phyloP scores from a whole-genome alignment of 2,329 filamentous ascomycete genomes.

The Ascosphaera acerosa region DNA sequence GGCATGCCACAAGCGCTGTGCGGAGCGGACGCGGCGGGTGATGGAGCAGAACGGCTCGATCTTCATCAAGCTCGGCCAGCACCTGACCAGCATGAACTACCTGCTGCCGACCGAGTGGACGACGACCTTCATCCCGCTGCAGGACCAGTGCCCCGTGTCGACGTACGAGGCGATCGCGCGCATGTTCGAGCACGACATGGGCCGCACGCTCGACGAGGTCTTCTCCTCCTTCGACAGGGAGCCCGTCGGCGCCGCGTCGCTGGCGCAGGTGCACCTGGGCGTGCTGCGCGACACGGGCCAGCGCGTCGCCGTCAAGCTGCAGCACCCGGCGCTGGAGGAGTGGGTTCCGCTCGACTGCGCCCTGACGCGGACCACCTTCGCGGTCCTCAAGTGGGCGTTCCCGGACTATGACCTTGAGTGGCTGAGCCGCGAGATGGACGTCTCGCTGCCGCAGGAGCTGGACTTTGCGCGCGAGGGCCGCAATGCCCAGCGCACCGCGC shows the following conservation, averaged over 20 bases:
- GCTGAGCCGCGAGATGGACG: conserved; percentile 81
- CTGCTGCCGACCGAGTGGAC: conserved; percentile 81
- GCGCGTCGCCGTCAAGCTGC: conserved; percentile 79
- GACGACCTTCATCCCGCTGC: conserved; percentile 78
- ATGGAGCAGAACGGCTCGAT: conserved; percentile 93
- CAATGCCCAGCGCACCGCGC: conserved; percentile 55
- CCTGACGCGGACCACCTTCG: conserved; percentile 71
- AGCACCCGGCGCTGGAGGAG: conserved; percentile 77
- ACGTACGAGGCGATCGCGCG: conserved; percentile 62
- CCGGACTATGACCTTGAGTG: conserved; percentile 95
- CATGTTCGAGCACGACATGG: conserved; percentile 72
- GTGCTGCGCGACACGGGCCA: conserved; percentile 48
- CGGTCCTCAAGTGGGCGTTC: conserved; percentile 73
- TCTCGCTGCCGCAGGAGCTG: conserved; percentile 70
- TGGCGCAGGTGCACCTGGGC: conserved; percentile 84
- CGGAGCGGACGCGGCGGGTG: conserved; percentile 59
- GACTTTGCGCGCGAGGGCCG: conserved; percentile 67
- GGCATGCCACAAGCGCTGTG: conserved; percentile 79
- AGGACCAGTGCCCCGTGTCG: conserved; percentile 87
- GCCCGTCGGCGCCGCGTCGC: conserved; percentile 85
- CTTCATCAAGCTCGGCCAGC: conserved; percentile 93
- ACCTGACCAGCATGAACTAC: conserved; percentile 90
- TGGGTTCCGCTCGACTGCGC: conserved; percentile 76
- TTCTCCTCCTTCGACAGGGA: conserved; percentile 83
- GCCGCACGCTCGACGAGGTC: conserved; percentile 48